These are phyloP conservation scores for Bruguiera sexangula DNA, from an alignment of 345 rosid species.

Conservation along the genomic window DNA sequence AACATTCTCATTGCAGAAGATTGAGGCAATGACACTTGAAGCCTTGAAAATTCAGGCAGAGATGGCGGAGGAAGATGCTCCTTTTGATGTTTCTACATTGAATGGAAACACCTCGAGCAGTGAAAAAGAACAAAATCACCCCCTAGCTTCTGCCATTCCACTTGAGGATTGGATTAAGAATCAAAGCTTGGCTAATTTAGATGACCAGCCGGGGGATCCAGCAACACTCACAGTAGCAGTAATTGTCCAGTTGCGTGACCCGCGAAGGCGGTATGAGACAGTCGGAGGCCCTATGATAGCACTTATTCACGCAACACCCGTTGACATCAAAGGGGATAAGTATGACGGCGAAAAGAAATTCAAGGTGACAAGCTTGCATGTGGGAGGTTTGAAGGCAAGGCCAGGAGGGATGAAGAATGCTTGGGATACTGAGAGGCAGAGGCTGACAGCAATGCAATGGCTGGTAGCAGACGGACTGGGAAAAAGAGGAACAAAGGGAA, in stretches of 20 bases:
- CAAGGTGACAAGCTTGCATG: slow-evolving; percentile 59
- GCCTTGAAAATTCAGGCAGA: slow-evolving; percentile 87
- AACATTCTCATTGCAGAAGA: slow-evolving; percentile 69
- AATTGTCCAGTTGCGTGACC: slow-evolving; percentile 72
- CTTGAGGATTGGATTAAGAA: slow-evolving; percentile 65
- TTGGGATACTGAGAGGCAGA: slow-evolving; percentile 65
- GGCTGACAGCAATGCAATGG: slow-evolving; percentile 90
- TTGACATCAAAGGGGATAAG: slow-evolving; percentile 28
- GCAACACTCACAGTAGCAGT: slow-evolving; percentile 45
- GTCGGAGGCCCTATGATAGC: slow-evolving; percentile 78
- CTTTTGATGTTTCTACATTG: slow-evolving; percentile 66
- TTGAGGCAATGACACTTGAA: slow-evolving; percentile 75
- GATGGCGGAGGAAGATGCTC: slow-evolving; percentile 73
- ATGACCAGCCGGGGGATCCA: slow-evolving; percentile 26
- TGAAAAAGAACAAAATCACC: slow-evolving; percentile 35
- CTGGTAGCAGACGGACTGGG: slow-evolving; percentile 65
- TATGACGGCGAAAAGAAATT: slow-evolving; percentile 50
- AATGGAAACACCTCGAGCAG: slow-evolving; percentile 27
- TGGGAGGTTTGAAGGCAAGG: slow-evolving; percentile 56
- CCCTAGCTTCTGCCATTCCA: slow-evolving; percentile 51
- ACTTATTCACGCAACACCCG: slow-evolving; percentile 45
- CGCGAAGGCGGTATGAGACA: slow-evolving; percentile 75
- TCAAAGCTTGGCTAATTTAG: slow-evolving; percentile 19
- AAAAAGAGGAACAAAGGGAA: slow-evolving; percentile 56
- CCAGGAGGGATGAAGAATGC: slow-evolving; percentile 43